Evolutionary conservation across 2,329 filamentous ascomycete species (phyloP).

Genomic region (Trichoderma sp.): DNA sequence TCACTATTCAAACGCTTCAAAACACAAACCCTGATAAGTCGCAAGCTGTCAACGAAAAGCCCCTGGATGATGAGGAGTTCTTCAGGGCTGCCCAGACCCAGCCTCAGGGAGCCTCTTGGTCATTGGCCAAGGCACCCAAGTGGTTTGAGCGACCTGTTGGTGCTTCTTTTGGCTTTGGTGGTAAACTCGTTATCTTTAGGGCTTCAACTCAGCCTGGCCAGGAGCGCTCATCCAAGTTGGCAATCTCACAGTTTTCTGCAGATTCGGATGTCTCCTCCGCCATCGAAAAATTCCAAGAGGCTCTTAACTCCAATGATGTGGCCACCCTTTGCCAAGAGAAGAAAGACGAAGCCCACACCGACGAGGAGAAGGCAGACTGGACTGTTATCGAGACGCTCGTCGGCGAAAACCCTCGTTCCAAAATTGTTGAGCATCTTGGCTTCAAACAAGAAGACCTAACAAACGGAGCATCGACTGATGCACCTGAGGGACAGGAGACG

Average conservation of each 20-base stretch:
- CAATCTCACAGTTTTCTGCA: constrained; percentile 84
- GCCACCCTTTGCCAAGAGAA: constrained; percentile 77
- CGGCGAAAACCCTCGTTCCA: constrained; percentile 79
- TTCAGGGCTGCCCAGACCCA: constrained; percentile 92
- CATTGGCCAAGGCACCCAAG: constrained; percentile 78
- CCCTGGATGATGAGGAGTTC: constrained; percentile 90
- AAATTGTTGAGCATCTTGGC: constrained; percentile 87
- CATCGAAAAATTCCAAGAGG: constrained; percentile 83
- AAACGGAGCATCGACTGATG: constrained; percentile 49
- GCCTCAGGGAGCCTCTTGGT: constrained; percentile 87
- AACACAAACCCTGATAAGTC: constrained; percentile 82
- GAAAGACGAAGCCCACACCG: constrained; percentile 71
- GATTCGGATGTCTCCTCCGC: constrained; percentile 83
- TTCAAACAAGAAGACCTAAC: constrained; percentile 64
- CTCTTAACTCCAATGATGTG: constrained; percentile 76
- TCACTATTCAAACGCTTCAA: constrained; percentile 89
- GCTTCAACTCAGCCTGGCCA: constrained; percentile 62
- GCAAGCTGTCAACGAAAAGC: constrained; percentile 65
- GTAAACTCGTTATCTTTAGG: constrained; percentile 80
- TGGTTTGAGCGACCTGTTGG: constrained; percentile 87
- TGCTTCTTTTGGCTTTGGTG: constrained; percentile 92
- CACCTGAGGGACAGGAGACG: constrained; percentile 30
- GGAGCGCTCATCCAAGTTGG: constrained; percentile 70
- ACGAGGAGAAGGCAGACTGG: constrained; percentile 96
- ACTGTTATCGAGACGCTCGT: constrained; percentile 88